phyloP scores from a whole-genome alignment of 805 yeast genomes.

The Saccharomyces eubayanus region DNA sequence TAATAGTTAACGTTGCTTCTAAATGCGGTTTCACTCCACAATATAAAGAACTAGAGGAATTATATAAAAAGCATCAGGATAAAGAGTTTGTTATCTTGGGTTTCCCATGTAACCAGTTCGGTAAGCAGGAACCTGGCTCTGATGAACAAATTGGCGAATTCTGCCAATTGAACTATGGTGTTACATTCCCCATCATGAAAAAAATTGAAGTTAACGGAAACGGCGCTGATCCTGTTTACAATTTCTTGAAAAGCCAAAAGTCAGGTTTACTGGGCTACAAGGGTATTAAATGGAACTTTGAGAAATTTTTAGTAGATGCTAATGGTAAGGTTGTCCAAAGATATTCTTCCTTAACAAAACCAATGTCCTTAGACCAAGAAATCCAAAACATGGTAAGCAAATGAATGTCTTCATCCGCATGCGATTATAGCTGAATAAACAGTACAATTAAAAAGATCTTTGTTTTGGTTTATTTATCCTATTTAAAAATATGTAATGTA shows the following conservation, averaged over 20 bases:
- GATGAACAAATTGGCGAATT: slow-evolving; percentile 62
- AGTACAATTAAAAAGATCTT: neutral
- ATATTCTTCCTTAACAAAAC: slow-evolving; percentile 60
- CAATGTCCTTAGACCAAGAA: slow-evolving; percentile 47
- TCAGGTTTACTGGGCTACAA: slow-evolving; percentile 54
- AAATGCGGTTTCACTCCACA: slow-evolving; percentile 77
- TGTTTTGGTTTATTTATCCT: neutral
- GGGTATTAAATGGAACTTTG: slow-evolving; percentile 75
- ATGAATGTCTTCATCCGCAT: neutral
- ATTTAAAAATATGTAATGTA: neutral
- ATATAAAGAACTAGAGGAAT: slow-evolving; percentile 58
- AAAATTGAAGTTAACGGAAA: slow-evolving; percentile 88
- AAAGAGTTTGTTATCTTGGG: slow-evolving; percentile 64
- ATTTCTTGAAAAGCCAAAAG: slow-evolving; percentile 62
- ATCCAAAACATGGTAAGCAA: slow-evolving; percentile 47
- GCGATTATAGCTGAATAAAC: neutral
- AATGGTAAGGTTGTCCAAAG: slow-evolving; percentile 52
- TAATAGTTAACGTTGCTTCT: slow-evolving; percentile 83
- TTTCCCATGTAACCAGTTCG: slow-evolving; percentile 90
- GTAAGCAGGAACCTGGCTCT: slow-evolving; percentile 65
- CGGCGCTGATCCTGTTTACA: slow-evolving; percentile 70
- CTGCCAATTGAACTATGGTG: slow-evolving; percentile 79
- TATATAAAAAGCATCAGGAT: slow-evolving; percentile 57
- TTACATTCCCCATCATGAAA: slow-evolving; percentile 78
- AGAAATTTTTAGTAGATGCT: slow-evolving; percentile 52